phyloP scores from a whole-genome alignment of 495 filamentous ascomycete species.

The Aspergillus sclerotiicarbonarius region DNA sequence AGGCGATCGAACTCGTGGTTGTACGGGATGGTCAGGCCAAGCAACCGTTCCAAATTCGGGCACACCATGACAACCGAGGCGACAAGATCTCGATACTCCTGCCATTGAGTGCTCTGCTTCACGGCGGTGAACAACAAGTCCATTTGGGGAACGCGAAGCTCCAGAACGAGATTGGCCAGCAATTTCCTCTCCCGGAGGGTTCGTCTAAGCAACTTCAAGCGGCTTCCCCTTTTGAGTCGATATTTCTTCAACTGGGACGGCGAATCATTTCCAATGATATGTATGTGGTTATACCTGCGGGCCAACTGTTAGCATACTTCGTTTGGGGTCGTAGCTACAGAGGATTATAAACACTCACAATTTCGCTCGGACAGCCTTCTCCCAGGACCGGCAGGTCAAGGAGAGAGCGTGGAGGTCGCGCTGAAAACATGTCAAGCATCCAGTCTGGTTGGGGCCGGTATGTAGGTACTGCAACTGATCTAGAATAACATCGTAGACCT shows the following conservation, averaged over 20 bases:
- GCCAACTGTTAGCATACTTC: constrained; percentile 12
- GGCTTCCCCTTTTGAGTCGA: constrained; percentile 62
- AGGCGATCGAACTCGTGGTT: constrained; percentile 71
- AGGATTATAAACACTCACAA: constrained; percentile 51
- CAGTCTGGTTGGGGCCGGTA: constrained; percentile 36
- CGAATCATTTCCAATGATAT: constrained; percentile 68
- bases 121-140: constrained; percentile 50
- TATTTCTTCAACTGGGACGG: constrained; percentile 61
- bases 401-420: constrained; percentile 69
- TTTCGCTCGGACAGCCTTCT: constrained; percentile 60
- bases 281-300: constrained; percentile 64
- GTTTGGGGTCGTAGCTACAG: background rate
- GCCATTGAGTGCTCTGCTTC: constrained; percentile 45
- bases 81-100: constrained; percentile 67
- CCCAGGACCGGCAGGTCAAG: constrained; percentile 64
- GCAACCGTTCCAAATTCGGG: constrained; percentile 74
- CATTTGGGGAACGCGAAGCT: constrained; percentile 68
- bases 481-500: constrained; percentile 57
- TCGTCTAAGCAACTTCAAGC: constrained; percentile 71
- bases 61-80: constrained; percentile 84
- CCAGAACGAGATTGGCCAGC: constrained; percentile 69
- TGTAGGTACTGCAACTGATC: constrained; percentile 51
- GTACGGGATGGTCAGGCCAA: constrained; percentile 69
- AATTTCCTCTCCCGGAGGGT: constrained; percentile 69
- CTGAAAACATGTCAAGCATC: constrained; percentile 76